Evolutionary conservation across 805 yeast genomes (phyloP).

Genomic region (Saccharomyces kudriavzevii): DNA sequence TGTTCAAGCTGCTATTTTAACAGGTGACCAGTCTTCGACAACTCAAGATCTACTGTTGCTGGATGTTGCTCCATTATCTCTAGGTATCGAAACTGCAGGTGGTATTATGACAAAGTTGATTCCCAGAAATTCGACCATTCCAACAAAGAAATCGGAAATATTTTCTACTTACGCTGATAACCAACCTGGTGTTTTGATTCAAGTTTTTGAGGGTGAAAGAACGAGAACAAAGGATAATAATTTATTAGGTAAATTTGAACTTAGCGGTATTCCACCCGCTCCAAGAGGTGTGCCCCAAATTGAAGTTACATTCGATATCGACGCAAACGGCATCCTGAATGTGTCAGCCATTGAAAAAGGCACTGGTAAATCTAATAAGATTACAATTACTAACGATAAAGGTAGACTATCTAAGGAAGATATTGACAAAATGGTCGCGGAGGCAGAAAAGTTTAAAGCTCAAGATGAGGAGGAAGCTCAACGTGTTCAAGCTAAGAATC

Average conservation of each 20-base stretch:
- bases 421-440: conserved; percentile 94
- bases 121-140: conserved; percentile 94
- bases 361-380: conserved; percentile 95
- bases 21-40: conserved; percentile 94
- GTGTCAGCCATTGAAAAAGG: conserved; percentile 96
- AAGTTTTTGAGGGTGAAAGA: conserved; percentile 98
- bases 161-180: conserved; percentile 96
- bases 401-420: conserved; percentile 98
- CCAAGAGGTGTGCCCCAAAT: conserved; percentile 98
- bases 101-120: conserved; percentile 98
- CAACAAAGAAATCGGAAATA: conserved; percentile 94
- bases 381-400: conserved; percentile 96
- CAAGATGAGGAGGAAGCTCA: conserved; percentile 93
- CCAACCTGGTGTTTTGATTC: conserved; percentile 97
- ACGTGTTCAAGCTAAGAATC: conserved; percentile 91
- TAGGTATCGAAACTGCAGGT: conserved; percentile 98
- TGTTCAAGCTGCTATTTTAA: conserved; percentile 92
- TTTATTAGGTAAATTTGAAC: conserved; percentile 93
- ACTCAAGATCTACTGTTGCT: conserved; percentile 89
- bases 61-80: conserved; percentile 95
- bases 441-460: conserved; percentile 95
- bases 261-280: conserved; percentile 94
- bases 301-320: conserved; percentile 94
- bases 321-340: conserved; percentile 95
- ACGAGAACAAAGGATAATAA: conserved; percentile 93